Evolutionary conservation across 306 rosid species (phyloP), one percentile per base, ranked within the genome.

Genomic region (Gynostemma pentaphyllum): DNA sequence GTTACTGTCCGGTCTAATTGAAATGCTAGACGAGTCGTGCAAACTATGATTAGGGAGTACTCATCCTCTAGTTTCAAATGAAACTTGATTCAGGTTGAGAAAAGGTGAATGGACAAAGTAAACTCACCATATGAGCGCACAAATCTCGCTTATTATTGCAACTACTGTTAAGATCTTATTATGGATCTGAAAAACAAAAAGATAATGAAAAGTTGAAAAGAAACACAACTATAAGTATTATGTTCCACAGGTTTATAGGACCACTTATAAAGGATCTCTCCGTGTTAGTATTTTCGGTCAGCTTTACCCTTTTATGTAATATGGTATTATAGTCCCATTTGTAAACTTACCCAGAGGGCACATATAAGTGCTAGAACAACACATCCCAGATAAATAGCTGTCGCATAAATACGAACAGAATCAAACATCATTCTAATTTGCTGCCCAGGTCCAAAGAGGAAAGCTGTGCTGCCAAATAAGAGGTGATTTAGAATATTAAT

Each of bases 341-440:
- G 22, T 48, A 11, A n/a, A 73, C 87, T 75, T 78, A 92, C 96
- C 90, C n/a, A 78, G 40, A 92, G 88, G 74, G 96, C 96, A 66
- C 85, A 92, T n/a, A 88, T 68, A 71, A 92, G 92, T 24, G 95
- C 95, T 62, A 88, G 40, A 66, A 81, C 90, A 64, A 92, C 90
- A 56, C 90, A 86, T 71, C 94, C 98, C 24, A 92, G 83, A 81
- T 85, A 92, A 62, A 88, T 69, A 64, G 83, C 83, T 21, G 99
- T 84, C 36, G 99, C 96, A 76, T 72, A 80, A 16, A 78, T 34
- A 36, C 99, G 96, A 63, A 71, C 85, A 60, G 87, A 74, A 51
- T 92, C 96, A 76, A 92, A 84, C 99, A 92, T 92, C 92, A 92
- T 81, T 76, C 65, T 56, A 22, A 86, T 41, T 70, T 92, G 99